A percentile compares a stretch with the other conserved stretches of the same genome.
Conservation (phyloP, 108 stramenopile species). For the Fragilariopsis cylindrus region DNA sequence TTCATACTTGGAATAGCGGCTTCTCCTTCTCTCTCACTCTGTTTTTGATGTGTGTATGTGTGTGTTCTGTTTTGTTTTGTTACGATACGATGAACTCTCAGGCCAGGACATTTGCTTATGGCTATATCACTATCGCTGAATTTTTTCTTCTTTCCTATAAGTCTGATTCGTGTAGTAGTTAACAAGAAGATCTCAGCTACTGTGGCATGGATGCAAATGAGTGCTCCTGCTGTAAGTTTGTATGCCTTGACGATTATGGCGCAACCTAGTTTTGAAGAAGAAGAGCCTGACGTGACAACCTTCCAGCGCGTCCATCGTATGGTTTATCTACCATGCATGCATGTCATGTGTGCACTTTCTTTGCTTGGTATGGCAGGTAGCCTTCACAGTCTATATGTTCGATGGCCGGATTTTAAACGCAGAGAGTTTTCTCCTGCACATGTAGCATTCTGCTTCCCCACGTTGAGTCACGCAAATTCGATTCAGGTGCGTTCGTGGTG, state of each 20-base stretch:
- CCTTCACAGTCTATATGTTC: constrained; percentile 51
- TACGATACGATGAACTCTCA: not conserved
- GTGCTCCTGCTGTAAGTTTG: constrained; percentile 63
- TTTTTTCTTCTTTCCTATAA: constrained; percentile 66
- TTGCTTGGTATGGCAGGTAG: constrained; percentile 70
- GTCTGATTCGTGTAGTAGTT: constrained; percentile 72
- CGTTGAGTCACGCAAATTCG: constrained; percentile 73
- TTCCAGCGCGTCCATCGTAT: constrained; percentile 73
- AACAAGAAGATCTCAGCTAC: constrained; percentile 77
- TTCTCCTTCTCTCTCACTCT: too few relatives aligned
- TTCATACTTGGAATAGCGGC: too few relatives aligned
- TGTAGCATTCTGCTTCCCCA: constrained; percentile 78
- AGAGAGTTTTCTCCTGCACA: constrained; percentile 80
- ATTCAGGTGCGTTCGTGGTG: constrained; percentile 38
- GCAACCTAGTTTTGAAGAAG: constrained; percentile 76
- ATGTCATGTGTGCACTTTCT: constrained; percentile 57
- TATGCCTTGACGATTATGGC: constrained; percentile 77
- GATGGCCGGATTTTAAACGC: constrained; percentile 57
- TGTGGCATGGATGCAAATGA: constrained; percentile 81
- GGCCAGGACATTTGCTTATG: constrained; percentile 69
- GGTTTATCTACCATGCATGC: constrained; percentile 75
- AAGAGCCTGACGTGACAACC: constrained; percentile 68
- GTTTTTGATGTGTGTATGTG: too few relatives aligned
- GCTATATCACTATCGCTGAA: constrained; percentile 44
- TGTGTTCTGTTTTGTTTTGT: too few relatives aligned